These are phyloP conservation scores for Vachellia pachyceras DNA, from an alignment of 306 rosid species.

Conservation along the genomic window DNA sequence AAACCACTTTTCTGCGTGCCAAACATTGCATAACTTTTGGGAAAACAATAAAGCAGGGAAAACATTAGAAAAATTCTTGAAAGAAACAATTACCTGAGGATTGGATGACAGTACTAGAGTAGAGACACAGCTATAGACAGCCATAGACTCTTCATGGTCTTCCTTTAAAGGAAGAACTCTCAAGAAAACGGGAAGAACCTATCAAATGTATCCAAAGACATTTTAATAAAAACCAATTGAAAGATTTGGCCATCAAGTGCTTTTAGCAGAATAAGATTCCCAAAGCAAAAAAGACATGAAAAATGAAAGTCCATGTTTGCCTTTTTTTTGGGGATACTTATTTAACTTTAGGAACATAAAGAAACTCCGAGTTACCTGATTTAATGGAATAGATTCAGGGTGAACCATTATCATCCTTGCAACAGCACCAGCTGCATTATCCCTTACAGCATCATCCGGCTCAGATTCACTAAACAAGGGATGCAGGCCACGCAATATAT, in stretches of 20 bases:
- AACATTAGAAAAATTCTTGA: conserved; percentile 11
- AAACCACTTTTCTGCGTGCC: too few species aligned
- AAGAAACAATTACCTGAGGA: conserved; percentile 69
- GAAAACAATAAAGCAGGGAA: conserved; percentile 27
- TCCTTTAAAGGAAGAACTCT: conserved; percentile 94
- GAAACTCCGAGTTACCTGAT: conserved; percentile 63
- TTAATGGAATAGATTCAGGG: conserved; percentile 87
- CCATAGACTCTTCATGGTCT: conserved; percentile 94
- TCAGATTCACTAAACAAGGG: conserved; percentile 96
- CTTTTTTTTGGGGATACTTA: not conserved
- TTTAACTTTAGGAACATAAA: not conserved
- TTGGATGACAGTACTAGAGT: conserved; percentile 87
- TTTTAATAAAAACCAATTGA: not conserved
- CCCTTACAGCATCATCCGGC: conserved; percentile 95
- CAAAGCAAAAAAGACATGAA: not conserved
- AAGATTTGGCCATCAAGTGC: conserved; percentile 25
- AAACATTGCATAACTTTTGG: not conserved
- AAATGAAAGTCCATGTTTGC: not conserved
- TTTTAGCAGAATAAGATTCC: conserved; percentile 22
- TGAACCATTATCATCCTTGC: conserved; percentile 99
- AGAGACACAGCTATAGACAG: conserved; percentile 82
- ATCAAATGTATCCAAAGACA: conserved; percentile 41
- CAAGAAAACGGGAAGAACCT: conserved; percentile 95
- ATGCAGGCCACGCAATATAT: conserved; percentile 78
- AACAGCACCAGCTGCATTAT: conserved; percentile 98